Conservation (phyloP, 257 asterid genomes). For the Eustoma russellianum region DNA sequence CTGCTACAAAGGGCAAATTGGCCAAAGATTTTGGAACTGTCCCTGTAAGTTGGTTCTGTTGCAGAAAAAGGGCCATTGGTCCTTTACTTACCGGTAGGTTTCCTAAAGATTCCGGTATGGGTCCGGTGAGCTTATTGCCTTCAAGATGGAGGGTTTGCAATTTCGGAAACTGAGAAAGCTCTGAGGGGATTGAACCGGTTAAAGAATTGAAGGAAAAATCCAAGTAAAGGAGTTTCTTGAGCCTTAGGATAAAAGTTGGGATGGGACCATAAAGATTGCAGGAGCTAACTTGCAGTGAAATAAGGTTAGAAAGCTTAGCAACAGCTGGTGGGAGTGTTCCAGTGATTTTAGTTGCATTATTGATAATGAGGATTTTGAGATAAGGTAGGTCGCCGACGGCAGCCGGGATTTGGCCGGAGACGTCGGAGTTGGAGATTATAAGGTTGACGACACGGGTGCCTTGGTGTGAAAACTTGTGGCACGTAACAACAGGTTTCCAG, state of each 20-base stretch:
- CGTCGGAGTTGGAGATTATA: slow-evolving; percentile 17
- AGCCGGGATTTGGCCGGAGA: slow-evolving; percentile 41
- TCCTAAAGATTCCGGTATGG: slow-evolving; percentile 36
- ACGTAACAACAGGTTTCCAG: too few species aligned
- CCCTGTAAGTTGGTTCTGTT: too few species aligned
- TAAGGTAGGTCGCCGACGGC: slow-evolving; percentile 35
- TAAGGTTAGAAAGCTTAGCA: slow-evolving; percentile 27
- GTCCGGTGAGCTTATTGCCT: slow-evolving; percentile 44
- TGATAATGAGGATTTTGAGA: too few species aligned
- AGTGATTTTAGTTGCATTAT: slow-evolving; percentile 30
- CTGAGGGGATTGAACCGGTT: slow-evolving; percentile 38
- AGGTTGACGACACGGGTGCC: too few species aligned
- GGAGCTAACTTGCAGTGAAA: slow-evolving; percentile 10
- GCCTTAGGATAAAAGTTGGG: slow-evolving; percentile 29
- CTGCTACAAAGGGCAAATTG: too few species aligned
- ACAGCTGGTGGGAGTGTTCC: slow-evolving; percentile 38
- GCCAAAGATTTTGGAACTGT: slow-evolving; percentile 23
- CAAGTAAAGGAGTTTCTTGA: slow-evolving; percentile 20
- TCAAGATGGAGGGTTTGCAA: slow-evolving; percentile 27
- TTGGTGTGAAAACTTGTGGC: too few species aligned
- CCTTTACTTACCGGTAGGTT: too few species aligned
- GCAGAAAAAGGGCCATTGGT: too few species aligned
- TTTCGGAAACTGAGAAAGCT: slow-evolving; percentile 21
- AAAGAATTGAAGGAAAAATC: slow-evolving; percentile 33
- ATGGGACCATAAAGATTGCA: slow-evolving; percentile 18